Evolutionary conservation across 805 yeast genomes (phyloP).

Genomic region (Ogataea philodendri): DNA sequence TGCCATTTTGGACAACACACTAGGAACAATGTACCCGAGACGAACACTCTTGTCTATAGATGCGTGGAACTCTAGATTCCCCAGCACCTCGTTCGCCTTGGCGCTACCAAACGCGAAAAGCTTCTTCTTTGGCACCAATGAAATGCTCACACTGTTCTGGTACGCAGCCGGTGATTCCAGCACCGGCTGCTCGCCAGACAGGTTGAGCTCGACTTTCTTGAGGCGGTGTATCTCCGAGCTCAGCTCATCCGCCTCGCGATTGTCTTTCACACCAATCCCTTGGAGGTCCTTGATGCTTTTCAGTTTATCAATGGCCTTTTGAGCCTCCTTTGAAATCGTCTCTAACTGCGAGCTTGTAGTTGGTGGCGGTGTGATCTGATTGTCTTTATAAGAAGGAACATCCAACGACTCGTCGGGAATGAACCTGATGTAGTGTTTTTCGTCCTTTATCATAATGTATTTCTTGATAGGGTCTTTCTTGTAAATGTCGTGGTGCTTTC

Average conservation of each 20-base stretch:
- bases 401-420: constrained; percentile 21
- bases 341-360: constrained; percentile 19
- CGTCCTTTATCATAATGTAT: constrained; percentile 23
- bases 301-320: constrained; percentile 16
- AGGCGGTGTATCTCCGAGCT: constrained; percentile 16
- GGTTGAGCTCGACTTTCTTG: constrained; percentile 12
- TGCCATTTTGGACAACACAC: constrained; percentile 19
- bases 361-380: not conserved
- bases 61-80: constrained; percentile 10
- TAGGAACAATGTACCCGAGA: constrained; percentile 21
- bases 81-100: constrained; percentile 16
- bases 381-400: constrained; percentile 16
- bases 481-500: constrained; percentile 27
- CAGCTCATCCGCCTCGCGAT: constrained; percentile 17
- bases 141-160: constrained; percentile 2
- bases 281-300: constrained; percentile 16
- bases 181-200: constrained; percentile 1
- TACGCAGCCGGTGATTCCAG: constrained; percentile 1
- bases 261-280: constrained; percentile 23
- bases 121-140: constrained; percentile 19
- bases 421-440: constrained; percentile 22
- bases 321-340: constrained; percentile 16
- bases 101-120: constrained; percentile 17
- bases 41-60: constrained; percentile 9
- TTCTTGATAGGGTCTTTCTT: constrained; percentile 12